A percentile compares a stretch with the other conserved stretches of the same genome.
Evolutionary conservation across 192 early-diverging fungal species (phyloP).

Genomic region (Backusella luteola): DNA sequence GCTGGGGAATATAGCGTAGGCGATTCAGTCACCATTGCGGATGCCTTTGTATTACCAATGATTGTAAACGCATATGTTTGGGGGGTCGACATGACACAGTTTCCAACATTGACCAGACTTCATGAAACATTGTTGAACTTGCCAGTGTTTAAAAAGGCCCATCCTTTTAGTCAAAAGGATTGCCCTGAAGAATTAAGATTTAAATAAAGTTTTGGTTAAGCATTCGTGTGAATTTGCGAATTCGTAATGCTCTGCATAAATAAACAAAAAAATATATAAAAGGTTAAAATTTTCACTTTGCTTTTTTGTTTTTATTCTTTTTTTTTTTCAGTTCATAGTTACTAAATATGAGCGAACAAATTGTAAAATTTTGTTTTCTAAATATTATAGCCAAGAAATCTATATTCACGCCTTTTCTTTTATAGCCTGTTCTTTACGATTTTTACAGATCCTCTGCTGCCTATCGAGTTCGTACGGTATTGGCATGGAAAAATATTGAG

Average conservation of each 20-base stretch:
- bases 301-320: not conserved
- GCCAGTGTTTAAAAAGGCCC: constrained; percentile 63
- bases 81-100: constrained; percentile 68
- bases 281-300: not conserved
- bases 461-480: constrained; percentile 71
- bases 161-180: constrained; percentile 65
- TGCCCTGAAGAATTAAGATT: constrained; percentile 54
- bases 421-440: constrained; percentile 54
- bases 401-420: not conserved
- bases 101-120: constrained; percentile 68
- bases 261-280: not conserved
- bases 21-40: constrained; percentile 81
- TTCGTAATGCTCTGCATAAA: not conserved
- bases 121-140: constrained; percentile 50
- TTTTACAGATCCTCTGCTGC: constrained; percentile 77
- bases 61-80: constrained; percentile 68
- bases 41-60: constrained; percentile 79
- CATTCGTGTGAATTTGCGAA: not conserved
- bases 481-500: constrained; percentile 73
- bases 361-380: not conserved
- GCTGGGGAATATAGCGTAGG: constrained; percentile 79
- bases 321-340: not conserved
- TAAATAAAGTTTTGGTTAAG: not conserved
- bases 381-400: not conserved
- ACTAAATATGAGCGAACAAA: not conserved